A percentile compares a stretch with the other conserved stretches of the same genome.
phyloP scores from a whole-genome alignment of 495 filamentous ascomycete genomes.

The Penicillium pulvis region DNA sequence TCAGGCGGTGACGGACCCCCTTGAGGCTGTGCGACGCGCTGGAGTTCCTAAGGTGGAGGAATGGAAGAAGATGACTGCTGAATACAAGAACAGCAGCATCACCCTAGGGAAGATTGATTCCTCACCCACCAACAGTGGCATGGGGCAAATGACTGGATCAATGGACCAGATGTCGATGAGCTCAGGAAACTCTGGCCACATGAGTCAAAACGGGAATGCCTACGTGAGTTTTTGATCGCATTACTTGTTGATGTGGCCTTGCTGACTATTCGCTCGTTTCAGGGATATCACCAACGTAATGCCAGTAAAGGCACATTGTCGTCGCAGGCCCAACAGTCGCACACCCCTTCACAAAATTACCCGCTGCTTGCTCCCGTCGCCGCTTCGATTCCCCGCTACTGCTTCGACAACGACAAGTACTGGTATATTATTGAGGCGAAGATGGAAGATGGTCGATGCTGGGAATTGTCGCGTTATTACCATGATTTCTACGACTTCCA shows the following conservation, averaged over 20 bases:
- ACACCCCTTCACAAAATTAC: slow-evolving; percentile 31
- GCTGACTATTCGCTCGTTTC: not conserved
- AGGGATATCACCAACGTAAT: slow-evolving; percentile 52
- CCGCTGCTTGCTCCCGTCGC: slow-evolving; percentile 60
- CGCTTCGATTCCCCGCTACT: slow-evolving; percentile 89
- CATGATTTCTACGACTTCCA: slow-evolving; percentile 99
- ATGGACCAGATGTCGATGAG: slow-evolving; percentile 80
- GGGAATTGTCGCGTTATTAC: slow-evolving; percentile 92
- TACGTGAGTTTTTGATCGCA: slow-evolving; percentile 42
- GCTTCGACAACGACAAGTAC: slow-evolving; percentile 96
- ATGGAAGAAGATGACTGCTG: slow-evolving; percentile 99
- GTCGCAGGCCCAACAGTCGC: slow-evolving; percentile 28
- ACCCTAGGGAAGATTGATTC: slow-evolving; percentile 84
- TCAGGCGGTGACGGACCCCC: slow-evolving; percentile 75
- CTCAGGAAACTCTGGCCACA: slow-evolving; percentile 36
- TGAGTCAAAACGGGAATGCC: slow-evolving; percentile 48
- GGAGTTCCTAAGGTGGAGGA: slow-evolving; percentile 98
- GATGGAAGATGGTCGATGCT: slow-evolving; percentile 88
- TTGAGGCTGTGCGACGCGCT: slow-evolving; percentile 83
- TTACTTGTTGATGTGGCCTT: not conserved
- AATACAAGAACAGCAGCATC: slow-evolving; percentile 99
- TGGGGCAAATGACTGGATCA: slow-evolving; percentile 61
- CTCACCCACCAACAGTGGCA: slow-evolving; percentile 27
- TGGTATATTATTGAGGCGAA: slow-evolving; percentile 96
- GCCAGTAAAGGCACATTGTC: slow-evolving; percentile 44